Percentiles rank a stretch among this genome's conserved stretches.
These are phyloP conservation scores for Verticillium dahliae DNA, from an alignment of 2,329 filamentous ascomycete species.

Conservation along the genomic window DNA sequence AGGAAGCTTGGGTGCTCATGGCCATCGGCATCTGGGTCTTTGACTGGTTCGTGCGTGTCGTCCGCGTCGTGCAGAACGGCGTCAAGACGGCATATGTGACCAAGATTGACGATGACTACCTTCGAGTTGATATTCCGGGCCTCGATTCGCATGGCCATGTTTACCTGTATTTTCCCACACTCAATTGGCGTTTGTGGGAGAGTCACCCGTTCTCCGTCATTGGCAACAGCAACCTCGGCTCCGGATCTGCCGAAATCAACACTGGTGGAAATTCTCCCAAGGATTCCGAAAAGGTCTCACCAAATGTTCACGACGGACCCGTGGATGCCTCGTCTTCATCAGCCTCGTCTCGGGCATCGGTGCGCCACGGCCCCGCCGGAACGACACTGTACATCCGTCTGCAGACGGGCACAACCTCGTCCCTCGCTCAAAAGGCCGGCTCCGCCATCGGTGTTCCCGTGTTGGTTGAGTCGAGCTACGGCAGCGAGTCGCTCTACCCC, in stretches of 20 bases:
- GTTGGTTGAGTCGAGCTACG: slow-evolving; percentile 21
- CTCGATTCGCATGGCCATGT: slow-evolving; percentile 23
- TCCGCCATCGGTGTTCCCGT: slow-evolving; percentile 13
- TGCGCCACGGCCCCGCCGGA: slow-evolving; percentile 5
- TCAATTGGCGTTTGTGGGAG: slow-evolving; percentile 27
- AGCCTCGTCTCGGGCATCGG: neutral
- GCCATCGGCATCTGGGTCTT: slow-evolving; percentile 21
- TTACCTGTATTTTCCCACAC: slow-evolving; percentile 43
- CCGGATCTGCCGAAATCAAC: slow-evolving; percentile 8
- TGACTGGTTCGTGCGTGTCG: slow-evolving; percentile 18
- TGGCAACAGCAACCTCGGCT: slow-evolving; percentile 1
- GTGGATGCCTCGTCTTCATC: neutral
- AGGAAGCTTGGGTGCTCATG: slow-evolving; percentile 20
- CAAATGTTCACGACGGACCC: neutral
- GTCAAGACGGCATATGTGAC: slow-evolving; percentile 20
- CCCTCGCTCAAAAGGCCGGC: slow-evolving; percentile 12
- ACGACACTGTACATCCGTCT: slow-evolving; percentile 20
- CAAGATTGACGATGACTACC: slow-evolving; percentile 20
- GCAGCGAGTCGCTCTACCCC: slow-evolving; percentile 13
- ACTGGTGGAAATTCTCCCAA: neutral
- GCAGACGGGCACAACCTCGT: slow-evolving; percentile 16
- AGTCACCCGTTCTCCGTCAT: slow-evolving; percentile 25
- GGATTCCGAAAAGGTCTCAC: slow-evolving; percentile 1
- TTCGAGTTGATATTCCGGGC: slow-evolving; percentile 19
- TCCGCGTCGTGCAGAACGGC: slow-evolving; percentile 13